phyloP scores from a whole-genome alignment of 805 yeast species.

The Clavispora fructus region DNA sequence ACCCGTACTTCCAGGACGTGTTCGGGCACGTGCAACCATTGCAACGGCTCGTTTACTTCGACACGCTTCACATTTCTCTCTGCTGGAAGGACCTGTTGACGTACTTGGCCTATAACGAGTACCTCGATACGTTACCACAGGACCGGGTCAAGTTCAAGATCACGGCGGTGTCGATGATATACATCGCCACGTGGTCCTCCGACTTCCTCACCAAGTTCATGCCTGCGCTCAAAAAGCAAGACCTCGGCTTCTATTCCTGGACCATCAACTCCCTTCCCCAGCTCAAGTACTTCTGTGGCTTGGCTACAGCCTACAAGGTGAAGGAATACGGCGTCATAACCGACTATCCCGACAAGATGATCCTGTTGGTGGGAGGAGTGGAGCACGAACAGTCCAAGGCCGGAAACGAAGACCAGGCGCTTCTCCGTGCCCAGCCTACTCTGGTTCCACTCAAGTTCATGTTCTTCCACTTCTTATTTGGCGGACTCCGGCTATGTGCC shows the following conservation, averaged over 20 bases:
- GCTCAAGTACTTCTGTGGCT: constrained; percentile 24
- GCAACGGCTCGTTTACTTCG: constrained; percentile 23
- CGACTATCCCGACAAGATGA: constrained; percentile 34
- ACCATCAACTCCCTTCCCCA: constrained; percentile 35
- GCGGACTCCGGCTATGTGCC: constrained; percentile 1
- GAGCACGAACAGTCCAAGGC: neutral
- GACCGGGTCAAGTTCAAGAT: constrained; percentile 18
- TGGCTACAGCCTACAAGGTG: constrained; percentile 21
- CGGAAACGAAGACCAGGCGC: neutral
- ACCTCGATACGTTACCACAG: constrained; percentile 19
- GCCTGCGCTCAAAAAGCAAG: constrained; percentile 29
- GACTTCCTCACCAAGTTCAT: constrained; percentile 31
- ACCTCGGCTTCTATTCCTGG: constrained; percentile 34
- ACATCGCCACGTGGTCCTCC: constrained; percentile 33
- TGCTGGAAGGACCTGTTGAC: constrained; percentile 29
- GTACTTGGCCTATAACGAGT: constrained; percentile 32
- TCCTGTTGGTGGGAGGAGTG: constrained; percentile 4
- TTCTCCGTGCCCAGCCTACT: neutral
- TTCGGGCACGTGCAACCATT: constrained; percentile 6
- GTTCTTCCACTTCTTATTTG: constrained; percentile 4
- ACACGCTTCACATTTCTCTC: constrained; percentile 32
- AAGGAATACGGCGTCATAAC: constrained; percentile 32
- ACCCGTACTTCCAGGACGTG: constrained; percentile 25
- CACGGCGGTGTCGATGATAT: constrained; percentile 34
- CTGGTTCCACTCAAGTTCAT: constrained; percentile 3